A percentile compares a stretch with the other conserved stretches of the same genome.
Conservation (phyloP, 1,284 basidiomycete genomes). For the Puccinia brachypodii region DNA sequence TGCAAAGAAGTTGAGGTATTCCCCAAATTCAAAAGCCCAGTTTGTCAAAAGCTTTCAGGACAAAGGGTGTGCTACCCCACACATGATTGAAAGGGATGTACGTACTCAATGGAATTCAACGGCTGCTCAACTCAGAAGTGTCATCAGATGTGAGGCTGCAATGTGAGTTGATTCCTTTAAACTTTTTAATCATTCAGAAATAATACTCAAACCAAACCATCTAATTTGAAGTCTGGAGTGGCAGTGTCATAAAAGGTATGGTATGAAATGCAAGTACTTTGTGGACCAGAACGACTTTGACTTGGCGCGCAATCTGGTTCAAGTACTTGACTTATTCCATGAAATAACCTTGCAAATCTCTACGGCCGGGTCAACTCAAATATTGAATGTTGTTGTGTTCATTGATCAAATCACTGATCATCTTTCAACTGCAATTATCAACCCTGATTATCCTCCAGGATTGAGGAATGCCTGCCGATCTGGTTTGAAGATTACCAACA, state of each 20-base stretch:
- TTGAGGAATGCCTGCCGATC: background rate
- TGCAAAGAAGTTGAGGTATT: background rate
- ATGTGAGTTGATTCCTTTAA: background rate
- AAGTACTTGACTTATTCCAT: background rate
- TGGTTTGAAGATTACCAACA: background rate
- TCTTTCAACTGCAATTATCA: background rate
- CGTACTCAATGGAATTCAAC: background rate
- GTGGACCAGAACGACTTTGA: background rate
- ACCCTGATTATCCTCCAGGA: background rate
- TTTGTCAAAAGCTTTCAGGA: background rate
- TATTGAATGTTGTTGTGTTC: background rate
- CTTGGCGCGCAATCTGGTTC: background rate
- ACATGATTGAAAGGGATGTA: background rate
- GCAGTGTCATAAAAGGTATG: background rate
- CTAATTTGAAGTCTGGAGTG: too few species aligned
- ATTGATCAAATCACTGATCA: conserved; percentile 6
- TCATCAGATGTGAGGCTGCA: background rate
- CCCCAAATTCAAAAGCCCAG: background rate
- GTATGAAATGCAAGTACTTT: background rate
- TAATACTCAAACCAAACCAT: too few species aligned
- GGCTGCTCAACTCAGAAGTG: background rate
- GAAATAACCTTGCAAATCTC: background rate
- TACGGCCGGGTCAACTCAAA: background rate
- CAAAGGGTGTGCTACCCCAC: background rate
- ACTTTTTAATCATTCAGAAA: too few species aligned